Base-by-base conservation (phyloP, 352 stramenopile genomes). In the Globisporangium radiosum region DNA sequence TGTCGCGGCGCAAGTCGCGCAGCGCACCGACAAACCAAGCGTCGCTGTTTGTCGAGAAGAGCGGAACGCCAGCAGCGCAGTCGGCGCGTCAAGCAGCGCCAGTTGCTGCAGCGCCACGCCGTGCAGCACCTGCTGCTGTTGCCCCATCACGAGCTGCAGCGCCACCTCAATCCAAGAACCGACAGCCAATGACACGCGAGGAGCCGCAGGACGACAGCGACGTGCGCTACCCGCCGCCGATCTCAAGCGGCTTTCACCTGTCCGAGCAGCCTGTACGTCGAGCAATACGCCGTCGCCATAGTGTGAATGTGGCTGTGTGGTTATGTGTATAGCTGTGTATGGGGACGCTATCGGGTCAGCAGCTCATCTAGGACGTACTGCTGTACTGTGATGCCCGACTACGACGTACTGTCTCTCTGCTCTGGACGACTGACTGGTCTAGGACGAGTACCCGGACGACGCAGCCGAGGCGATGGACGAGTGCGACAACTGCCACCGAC, bases 401-500 rank as follows among this genome's bases (percentile, higher is more conserved):
- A 33, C 25, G 25, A 33, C 25, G 25, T 33, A 33, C 25, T 33
- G 25, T 33, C 25, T 33, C 1, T 33, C 25, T 33, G 25, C 25
- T 33, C 25, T 33, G 25, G 25, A 33, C 25, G 25, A 33, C 25
- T 63, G 40, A 40, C 4, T 52, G 10, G 7, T 50, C 2, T 39
- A 86, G 72, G 72, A 87, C 33, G 77, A 90, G 47, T 82, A 85
- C 54, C 64, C 62, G 0, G 70, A 84, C 38, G 70, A 84, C 38
- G 73, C 70, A 15, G 37, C 57, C 3, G 77, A 85, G 55, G 66
- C 81, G 50, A 88, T 87, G 72, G 70, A 79, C 33, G 71, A 92
- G 50, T 97, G 88, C 56, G 63, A 66, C 37, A 90, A 84, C 52
- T 97, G 89, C 68, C 83, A 82, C 33, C 71, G 89, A 6, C 87